Base-by-base conservation (phyloP, 306 rosid species). In the Vigna hirtella region DNA sequence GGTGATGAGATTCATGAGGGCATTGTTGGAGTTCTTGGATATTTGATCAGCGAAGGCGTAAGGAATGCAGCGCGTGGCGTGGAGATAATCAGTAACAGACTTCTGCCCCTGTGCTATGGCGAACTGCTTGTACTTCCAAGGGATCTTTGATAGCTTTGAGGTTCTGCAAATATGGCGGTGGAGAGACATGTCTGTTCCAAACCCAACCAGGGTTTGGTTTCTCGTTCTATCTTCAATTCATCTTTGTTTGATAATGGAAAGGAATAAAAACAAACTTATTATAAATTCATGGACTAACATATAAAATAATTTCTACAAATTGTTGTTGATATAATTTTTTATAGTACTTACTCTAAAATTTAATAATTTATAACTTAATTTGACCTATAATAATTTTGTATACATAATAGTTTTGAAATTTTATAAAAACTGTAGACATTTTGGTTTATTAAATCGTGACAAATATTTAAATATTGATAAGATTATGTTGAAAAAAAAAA, bases 1-100 rank as follows among this genome's bases (percentile, higher is more conserved):
- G 4, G 78, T 9, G 43, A 91, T 73, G 71, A 93, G 85, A 38
- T 81, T 88, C 77, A 87, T 48, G 83, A 91, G 85, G 1, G 90
- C 77, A 9, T 77, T 58, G 18, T 38, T 20, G 11, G 93, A 88
- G 78, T 91, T 90, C 11, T 38, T 65, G 76, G 85, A 82, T 64
- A 93, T 93, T 62, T 78, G 90, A 62, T 91, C 92, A 15, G 97
- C 95, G 20, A 56, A 88, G 9, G 88, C 55, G 79, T 81, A 93
- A 20, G 98, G 94, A 62, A 93, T 32, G 65, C 65, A 77, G 32
- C 92, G 84, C 48, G 97, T 90, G 26, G 86, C 22, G 71, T 91
- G 96, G 55, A 93, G 98, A 49, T 91, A 93, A 7, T 93, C 91
- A 5, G 84, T 82, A 51, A 93, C 84, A 48, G 84, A 87, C 6